Evolutionary conservation across 1,284 basidiomycete genomes (phyloP).

Genomic region (Papiliotrema flavescens): DNA sequence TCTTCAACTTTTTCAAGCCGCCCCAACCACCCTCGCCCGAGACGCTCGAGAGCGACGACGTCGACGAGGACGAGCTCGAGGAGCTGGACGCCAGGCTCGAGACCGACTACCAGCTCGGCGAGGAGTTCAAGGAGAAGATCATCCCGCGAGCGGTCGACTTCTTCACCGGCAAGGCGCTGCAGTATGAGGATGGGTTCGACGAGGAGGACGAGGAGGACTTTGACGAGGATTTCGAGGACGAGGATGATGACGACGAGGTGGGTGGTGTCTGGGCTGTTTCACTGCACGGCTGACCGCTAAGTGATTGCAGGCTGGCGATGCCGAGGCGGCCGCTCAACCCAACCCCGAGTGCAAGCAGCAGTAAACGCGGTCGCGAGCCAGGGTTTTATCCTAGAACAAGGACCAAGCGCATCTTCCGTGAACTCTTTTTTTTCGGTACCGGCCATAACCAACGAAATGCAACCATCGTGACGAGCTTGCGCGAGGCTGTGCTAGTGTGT

Average conservation of each 20-base stretch:
- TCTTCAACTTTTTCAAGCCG: constrained; percentile 96
- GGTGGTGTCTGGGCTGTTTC: constrained; percentile 1
- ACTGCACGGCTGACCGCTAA: constrained; percentile 16
- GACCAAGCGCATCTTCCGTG: too few species aligned
- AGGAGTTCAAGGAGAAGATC: constrained; percentile 97
- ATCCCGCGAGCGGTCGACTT: constrained; percentile 92
- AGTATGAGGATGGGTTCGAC: constrained; percentile 70
- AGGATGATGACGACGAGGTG: constrained; percentile 47
- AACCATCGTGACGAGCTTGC: too few species aligned
- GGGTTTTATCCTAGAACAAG: too few species aligned
- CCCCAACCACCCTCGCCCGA: constrained; percentile 72
- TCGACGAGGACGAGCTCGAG: constrained; percentile 80
- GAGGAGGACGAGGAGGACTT: constrained; percentile 54
- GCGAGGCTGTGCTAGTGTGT: too few species aligned
- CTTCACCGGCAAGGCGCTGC: constrained; percentile 94
- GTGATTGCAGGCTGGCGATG: constrained; percentile 26
- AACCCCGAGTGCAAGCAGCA: constrained; percentile 46
- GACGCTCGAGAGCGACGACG: constrained; percentile 66
- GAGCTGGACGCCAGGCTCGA: constrained; percentile 90
- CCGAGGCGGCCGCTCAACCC: constrained; percentile 15
- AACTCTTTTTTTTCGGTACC: too few species aligned
- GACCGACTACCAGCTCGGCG: constrained; percentile 96
- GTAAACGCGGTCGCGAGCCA: too few species aligned
- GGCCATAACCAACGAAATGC: too few species aligned
- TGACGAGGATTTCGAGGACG: constrained; percentile 47